phyloP scores from a whole-genome alignment of 2,329 filamentous ascomycete genomes.

The Chaetomium sp. region DNA sequence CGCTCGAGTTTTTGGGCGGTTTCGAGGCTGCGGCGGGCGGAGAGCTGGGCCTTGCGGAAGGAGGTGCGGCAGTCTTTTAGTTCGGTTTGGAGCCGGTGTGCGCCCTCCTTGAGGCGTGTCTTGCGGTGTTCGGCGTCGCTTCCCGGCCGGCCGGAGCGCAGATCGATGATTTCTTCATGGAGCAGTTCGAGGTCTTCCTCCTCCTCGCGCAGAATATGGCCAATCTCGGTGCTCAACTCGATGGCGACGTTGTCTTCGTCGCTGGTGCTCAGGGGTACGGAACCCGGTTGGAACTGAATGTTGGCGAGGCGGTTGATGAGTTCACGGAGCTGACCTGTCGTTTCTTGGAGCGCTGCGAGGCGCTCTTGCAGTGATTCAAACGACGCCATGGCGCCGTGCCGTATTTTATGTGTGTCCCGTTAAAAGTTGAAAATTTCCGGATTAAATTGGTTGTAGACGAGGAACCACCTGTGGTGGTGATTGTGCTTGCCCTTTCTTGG shows the following conservation, averaged over 20 bases:
- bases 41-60: constrained; percentile 81
- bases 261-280: constrained; percentile 52
- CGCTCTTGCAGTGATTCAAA: constrained; percentile 64
- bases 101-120: constrained; percentile 65
- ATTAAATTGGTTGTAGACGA: not conserved
- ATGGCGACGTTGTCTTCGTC: constrained; percentile 59
- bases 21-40: constrained; percentile 74
- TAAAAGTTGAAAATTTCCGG: not conserved
- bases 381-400: constrained; percentile 50
- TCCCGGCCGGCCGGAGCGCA: constrained; percentile 55
- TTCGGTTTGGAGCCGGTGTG: constrained; percentile 69
- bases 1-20: constrained; percentile 75
- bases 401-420: not conserved
- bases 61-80: constrained; percentile 65
- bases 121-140: constrained; percentile 63
- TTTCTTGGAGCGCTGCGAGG: constrained; percentile 62
- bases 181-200: constrained; percentile 84
- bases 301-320: constrained; percentile 62
- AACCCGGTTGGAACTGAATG: constrained; percentile 61
- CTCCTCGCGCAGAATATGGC: constrained; percentile 72
- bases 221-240: constrained; percentile 80
- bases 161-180: constrained; percentile 73
- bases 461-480: not conserved
- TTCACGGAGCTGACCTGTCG: constrained; percentile 57
- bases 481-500: no score